Percentiles rank a stretch among this genome's conserved stretches.
phyloP scores from a whole-genome alignment of 257 asterid genomes.

The Linaria vulgaris region DNA sequence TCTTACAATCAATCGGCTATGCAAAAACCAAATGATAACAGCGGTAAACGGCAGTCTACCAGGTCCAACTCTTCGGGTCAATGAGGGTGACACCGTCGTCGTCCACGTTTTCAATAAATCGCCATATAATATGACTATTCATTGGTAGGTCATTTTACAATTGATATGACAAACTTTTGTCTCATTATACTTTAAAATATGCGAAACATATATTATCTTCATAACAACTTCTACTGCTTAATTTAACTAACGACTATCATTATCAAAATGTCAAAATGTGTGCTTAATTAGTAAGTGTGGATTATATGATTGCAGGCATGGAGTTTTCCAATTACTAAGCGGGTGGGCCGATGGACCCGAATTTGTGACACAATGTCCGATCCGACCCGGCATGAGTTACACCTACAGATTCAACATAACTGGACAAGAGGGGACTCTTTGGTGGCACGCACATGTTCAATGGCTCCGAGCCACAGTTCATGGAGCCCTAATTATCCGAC shows the following conservation, averaged over 20 bases:
- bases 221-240: no score
- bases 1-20: slow-evolving; percentile 44
- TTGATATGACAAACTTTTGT: no score
- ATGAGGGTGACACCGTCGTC: slow-evolving; percentile 68
- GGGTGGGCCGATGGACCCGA: slow-evolving; percentile 85
- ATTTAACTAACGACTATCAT: no score
- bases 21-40: slow-evolving; percentile 51
- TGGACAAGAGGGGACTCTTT: slow-evolving; percentile 72
- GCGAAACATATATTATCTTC: no score
- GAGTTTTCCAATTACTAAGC: slow-evolving; percentile 53
- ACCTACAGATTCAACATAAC: slow-evolving; percentile 56
- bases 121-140: slow-evolving; percentile 60
- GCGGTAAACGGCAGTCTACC: slow-evolving; percentile 70
- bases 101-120: slow-evolving; percentile 57
- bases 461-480: slow-evolving; percentile 68
- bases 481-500: slow-evolving; percentile 67
- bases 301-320: slow-evolving; percentile 53
- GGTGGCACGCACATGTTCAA: slow-evolving; percentile 82
- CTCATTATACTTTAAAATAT: no score
- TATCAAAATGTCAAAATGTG: no score
- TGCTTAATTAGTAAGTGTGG: neutral
- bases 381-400: slow-evolving; percentile 56
- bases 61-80: slow-evolving; percentile 52
- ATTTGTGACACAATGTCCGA: slow-evolving; percentile 64
- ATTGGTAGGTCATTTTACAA: slow-evolving; percentile 44